Evolutionary conservation across 2,329 filamentous ascomycete species (phyloP).

Genomic region (Aspergillus fumigatiaffinis): DNA sequence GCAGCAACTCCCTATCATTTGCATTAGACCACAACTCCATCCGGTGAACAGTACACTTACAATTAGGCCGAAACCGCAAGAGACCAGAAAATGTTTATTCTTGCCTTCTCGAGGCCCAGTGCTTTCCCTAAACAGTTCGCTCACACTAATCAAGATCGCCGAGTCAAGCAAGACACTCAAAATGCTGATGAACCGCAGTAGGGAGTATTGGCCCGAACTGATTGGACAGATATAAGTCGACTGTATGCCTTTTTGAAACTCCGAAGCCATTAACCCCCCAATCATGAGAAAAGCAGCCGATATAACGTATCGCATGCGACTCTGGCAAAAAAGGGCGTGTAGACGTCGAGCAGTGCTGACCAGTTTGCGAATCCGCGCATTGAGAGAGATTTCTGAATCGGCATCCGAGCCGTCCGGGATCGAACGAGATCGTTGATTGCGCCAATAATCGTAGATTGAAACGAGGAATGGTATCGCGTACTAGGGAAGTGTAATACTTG

Average conservation of each 20-base stretch:
- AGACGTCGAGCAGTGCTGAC: constrained; percentile 28
- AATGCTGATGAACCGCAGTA: constrained; percentile 36
- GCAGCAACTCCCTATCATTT: constrained; percentile 31
- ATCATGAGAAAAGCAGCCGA: constrained; percentile 36
- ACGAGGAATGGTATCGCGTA: constrained; percentile 39
- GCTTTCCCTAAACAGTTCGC: constrained; percentile 25
- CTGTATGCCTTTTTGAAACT: constrained; percentile 31
- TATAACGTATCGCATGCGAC: constrained; percentile 36
- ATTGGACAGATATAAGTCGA: constrained; percentile 51
- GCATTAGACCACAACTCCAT: constrained; percentile 5
- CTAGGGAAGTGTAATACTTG: constrained; percentile 19
- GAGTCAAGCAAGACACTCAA: constrained; percentile 41
- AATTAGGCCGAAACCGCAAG: constrained; percentile 27
- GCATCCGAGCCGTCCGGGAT: constrained; percentile 12
- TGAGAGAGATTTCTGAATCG: constrained; percentile 14
- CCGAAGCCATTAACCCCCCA: constrained; percentile 35
- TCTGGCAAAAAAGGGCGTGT: constrained; percentile 28
- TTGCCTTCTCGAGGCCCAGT: constrained; percentile 17
- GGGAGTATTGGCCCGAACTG: constrained; percentile 27
- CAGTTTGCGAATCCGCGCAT: constrained; percentile 13
- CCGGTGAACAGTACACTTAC: constrained; percentile 17
- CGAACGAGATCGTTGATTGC: constrained; percentile 24
- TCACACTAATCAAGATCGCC: constrained; percentile 33
- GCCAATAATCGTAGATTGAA: constrained; percentile 40
- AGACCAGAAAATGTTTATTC: constrained; percentile 22